These are phyloP conservation scores for Silene vulgaris DNA, from an alignment of 179 eudicot species.

Conservation along the genomic window DNA sequence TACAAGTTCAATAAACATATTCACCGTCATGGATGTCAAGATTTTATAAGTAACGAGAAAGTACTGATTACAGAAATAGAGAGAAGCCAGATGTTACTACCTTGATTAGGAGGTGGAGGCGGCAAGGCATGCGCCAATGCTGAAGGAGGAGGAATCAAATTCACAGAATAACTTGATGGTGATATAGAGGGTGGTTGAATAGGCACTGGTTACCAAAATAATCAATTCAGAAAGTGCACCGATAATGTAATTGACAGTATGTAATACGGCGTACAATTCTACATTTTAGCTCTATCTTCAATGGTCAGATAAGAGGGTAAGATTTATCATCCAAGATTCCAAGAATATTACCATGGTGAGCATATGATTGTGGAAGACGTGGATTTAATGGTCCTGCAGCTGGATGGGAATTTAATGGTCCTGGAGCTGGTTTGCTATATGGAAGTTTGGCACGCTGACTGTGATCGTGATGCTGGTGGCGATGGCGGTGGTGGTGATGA, in stretches of 20 bases:
- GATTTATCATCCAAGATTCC: neutral
- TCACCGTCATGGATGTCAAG: neutral
- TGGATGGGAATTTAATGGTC: slow-evolving; percentile 28
- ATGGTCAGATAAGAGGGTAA: neutral
- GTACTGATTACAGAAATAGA: neutral
- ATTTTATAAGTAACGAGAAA: neutral
- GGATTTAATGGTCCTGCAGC: slow-evolving; percentile 34
- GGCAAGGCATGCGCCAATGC: slow-evolving; percentile 50
- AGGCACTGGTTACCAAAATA: slow-evolving; percentile 34
- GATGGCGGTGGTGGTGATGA: slow-evolving; percentile 25
- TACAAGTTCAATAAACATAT: slow-evolving; percentile 26
- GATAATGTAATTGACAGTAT: slow-evolving; percentile 1
- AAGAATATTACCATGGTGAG: slow-evolving; percentile 34
- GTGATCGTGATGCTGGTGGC: slow-evolving; percentile 16
- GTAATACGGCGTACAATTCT: neutral
- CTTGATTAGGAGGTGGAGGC: slow-evolving; percentile 78
- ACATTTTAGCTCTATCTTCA: neutral
- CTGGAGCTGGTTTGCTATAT: slow-evolving; percentile 28
- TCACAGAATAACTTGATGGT: slow-evolving; percentile 37
- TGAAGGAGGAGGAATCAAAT: slow-evolving; percentile 38
- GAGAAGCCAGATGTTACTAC: slow-evolving; percentile 30
- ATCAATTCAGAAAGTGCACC: slow-evolving; percentile 10
- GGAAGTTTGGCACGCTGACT: slow-evolving; percentile 29
- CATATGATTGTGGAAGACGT: slow-evolving; percentile 28
- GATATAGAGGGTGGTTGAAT: slow-evolving; percentile 40